Conservation (phyloP, 495 filamentous ascomycete species). For the Neurospora terricola region DNA sequence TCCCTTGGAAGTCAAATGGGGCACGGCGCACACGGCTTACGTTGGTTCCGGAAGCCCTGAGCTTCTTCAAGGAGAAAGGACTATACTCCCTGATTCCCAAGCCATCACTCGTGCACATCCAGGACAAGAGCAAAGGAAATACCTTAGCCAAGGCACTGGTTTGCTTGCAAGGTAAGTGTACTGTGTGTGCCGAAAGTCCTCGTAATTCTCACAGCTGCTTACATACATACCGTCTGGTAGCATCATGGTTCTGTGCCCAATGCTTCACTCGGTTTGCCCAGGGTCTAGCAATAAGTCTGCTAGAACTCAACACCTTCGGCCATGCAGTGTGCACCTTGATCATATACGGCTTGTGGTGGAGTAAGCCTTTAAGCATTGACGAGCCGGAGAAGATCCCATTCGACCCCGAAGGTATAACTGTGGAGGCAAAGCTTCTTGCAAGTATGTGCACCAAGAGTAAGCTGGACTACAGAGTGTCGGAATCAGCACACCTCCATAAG, state of each 20-base stretch:
- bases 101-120: background rate
- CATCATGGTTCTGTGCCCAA: background rate
- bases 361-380: background rate
- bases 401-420: background rate
- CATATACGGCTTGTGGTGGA: background rate
- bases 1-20: background rate
- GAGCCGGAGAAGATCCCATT: background rate
- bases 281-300: background rate
- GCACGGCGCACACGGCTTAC: background rate
- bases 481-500: background rate
- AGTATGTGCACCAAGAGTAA: background rate
- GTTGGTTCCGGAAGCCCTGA: background rate
- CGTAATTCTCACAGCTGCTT: no score
- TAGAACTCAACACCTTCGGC: background rate
- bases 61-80: background rate
- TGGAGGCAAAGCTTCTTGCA: background rate
- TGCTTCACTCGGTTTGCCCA: background rate
- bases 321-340: background rate
- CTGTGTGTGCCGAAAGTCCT: no score
- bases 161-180: background rate
- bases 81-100: background rate
- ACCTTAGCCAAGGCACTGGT: background rate
- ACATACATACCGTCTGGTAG: background rate
- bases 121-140: background rate
- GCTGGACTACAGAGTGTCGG: background rate